phyloP scores from a whole-genome alignment of 2,329 filamentous ascomycete species.

The Gaeumannomyces tritici region DNA sequence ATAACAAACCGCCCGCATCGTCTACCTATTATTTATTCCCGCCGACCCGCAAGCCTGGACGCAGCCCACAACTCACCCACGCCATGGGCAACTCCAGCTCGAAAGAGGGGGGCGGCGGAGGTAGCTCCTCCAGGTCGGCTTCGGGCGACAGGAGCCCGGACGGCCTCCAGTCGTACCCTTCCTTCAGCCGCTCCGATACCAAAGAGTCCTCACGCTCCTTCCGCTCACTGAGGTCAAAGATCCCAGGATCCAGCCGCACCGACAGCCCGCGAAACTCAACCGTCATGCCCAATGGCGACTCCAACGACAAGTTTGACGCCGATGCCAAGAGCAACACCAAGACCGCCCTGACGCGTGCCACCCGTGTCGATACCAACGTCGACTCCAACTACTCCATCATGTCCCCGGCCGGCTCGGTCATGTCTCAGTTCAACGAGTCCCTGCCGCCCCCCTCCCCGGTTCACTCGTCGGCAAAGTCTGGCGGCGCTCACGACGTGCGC shows the following conservation, averaged over 20 bases:
- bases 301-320: slow-evolving; percentile 54
- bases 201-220: slow-evolving; percentile 86
- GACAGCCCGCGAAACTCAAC: slow-evolving; percentile 77
- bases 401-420: slow-evolving; percentile 30
- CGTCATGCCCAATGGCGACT: slow-evolving; percentile 53
- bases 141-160: slow-evolving; percentile 32
- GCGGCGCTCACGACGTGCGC: slow-evolving; percentile 67
- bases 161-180: slow-evolving; percentile 73
- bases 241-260: slow-evolving; percentile 60
- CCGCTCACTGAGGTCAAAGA: slow-evolving; percentile 79
- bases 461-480: slow-evolving; percentile 63
- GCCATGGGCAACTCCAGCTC: slow-evolving; percentile 71
- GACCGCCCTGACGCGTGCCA: slow-evolving; percentile 29
- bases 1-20: not conserved
- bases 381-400: slow-evolving; percentile 33
- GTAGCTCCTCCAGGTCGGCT: slow-evolving; percentile 39
- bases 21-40: slow-evolving; percentile 11
- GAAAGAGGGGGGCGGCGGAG: slow-evolving; percentile 40
- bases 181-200: slow-evolving; percentile 85
- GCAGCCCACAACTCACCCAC: not conserved
- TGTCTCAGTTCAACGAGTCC: slow-evolving; percentile 38
- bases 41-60: slow-evolving; percentile 6
- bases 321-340: slow-evolving; percentile 59
- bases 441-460: slow-evolving; percentile 77
- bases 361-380: slow-evolving; percentile 36